A percentile compares a stretch with the other conserved stretches of the same genome.
Conservation (phyloP, 768 basidiomycete genomes). For the Rhodocollybia butyracea region DNA sequence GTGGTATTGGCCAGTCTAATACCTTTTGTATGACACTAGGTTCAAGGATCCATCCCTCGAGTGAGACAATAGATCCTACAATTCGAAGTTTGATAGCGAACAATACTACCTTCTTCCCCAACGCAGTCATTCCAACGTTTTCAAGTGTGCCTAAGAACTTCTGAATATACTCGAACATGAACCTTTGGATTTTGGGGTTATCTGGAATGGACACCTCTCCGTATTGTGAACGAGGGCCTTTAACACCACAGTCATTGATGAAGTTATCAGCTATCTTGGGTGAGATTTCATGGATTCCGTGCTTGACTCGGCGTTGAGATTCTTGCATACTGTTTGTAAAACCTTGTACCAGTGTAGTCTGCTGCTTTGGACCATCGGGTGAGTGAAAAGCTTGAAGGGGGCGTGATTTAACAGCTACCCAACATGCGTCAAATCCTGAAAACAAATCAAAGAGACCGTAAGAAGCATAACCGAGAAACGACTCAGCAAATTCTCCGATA, state of each 20-base stretch:
- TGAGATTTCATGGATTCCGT: neutral
- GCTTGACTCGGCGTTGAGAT: neutral
- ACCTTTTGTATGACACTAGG: no score
- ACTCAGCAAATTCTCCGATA: constrained; percentile 2
- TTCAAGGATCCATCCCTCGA: constrained; percentile 9
- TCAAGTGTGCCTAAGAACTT: neutral
- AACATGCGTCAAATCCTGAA: neutral
- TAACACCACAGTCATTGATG: constrained; percentile 26
- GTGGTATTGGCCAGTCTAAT: no score
- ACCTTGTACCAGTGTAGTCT: constrained; percentile 11
- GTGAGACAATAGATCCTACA: neutral
- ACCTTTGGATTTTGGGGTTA: constrained; percentile 22
- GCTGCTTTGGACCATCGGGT: constrained; percentile 9
- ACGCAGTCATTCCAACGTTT: neutral
- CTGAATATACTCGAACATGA: constrained; percentile 25
- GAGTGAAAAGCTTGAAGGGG: constrained; percentile 11
- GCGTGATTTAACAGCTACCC: neutral
- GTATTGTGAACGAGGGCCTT: constrained; percentile 19
- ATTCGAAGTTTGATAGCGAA: neutral
- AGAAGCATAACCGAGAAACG: neutral
- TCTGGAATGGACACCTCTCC: constrained; percentile 17
- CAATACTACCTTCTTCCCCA: neutral
- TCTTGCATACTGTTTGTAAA: constrained; percentile 9
- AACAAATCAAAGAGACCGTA: constrained; percentile 3
- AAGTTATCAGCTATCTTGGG: neutral